Evolutionary conservation across 805 yeast species (phyloP).

Genomic region (Metschnikowia lachancei): DNA sequence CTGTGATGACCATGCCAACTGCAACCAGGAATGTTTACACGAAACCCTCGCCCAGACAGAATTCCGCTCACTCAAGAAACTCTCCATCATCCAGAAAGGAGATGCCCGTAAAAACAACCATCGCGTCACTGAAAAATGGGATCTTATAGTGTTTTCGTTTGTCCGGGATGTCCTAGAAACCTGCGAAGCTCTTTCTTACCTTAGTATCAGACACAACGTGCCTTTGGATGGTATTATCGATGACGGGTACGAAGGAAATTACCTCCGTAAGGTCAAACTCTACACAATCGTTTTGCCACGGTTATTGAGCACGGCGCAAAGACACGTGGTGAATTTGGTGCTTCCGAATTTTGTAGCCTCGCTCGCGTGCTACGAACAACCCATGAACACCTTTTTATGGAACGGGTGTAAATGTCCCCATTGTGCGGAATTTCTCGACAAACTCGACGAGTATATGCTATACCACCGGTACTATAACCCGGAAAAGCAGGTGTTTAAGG

Average conservation of each 20-base stretch:
- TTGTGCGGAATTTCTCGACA: conserved; percentile 49
- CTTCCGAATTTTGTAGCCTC: conserved; percentile 61
- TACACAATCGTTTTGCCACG: conserved; percentile 50
- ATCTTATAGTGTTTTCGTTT: conserved; percentile 42
- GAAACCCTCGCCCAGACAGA: conserved; percentile 35
- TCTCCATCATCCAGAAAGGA: conserved; percentile 35
- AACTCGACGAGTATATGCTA: conserved; percentile 60
- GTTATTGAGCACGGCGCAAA: conserved; percentile 20
- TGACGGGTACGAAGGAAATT: conserved; percentile 76
- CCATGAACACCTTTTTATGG: conserved; percentile 70
- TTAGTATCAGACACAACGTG: conserved; percentile 57
- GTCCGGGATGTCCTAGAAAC: conserved; percentile 26
- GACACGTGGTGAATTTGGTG: conserved; percentile 42
- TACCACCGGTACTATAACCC: conserved; percentile 59
- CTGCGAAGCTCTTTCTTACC: conserved; percentile 30
- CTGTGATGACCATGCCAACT: conserved; percentile 46
- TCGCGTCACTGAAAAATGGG: conserved; percentile 51
- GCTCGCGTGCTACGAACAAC: conserved; percentile 65
- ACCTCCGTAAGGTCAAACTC: conserved; percentile 53
- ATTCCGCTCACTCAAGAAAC: conserved; percentile 33
- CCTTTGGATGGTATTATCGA: conserved; percentile 46
- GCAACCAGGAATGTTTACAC: conserved; percentile 41
- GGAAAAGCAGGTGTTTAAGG: conserved; percentile 48
- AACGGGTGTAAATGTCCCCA: conserved; percentile 68
- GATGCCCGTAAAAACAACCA: conserved; percentile 32